These are phyloP conservation scores for Ceratocystis variospora DNA, from an alignment of 2,329 filamentous ascomycete genomes.

Conservation along the genomic window DNA sequence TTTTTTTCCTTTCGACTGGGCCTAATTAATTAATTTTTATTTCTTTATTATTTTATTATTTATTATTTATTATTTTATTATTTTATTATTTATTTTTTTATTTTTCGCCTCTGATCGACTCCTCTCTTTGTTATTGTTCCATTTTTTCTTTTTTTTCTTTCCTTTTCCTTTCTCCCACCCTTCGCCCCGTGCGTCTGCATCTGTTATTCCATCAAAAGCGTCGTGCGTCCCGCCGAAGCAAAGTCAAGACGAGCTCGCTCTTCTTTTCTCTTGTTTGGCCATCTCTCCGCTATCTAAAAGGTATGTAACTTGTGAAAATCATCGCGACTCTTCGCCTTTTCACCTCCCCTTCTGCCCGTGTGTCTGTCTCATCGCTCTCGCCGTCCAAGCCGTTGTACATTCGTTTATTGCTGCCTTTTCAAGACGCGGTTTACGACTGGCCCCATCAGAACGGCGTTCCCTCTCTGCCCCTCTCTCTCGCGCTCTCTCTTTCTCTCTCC, in stretches of 20 bases:
- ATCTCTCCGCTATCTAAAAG: conserved; percentile 5
- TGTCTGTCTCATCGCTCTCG: not conserved
- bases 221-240: conserved; percentile 17
- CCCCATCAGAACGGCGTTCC: no score
- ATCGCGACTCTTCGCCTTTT: not conserved
- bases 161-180: not conserved
- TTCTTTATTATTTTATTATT: not conserved
- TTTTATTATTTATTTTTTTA: not conserved
- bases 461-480: no score
- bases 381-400: not conserved
- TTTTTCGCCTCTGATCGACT: not conserved
- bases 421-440: no score
- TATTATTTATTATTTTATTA: not conserved
- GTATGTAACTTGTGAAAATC: not conserved
- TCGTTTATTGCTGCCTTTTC: not conserved
- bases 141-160: conserved; percentile 21
- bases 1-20: conserved; percentile 1
- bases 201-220: conserved; percentile 10
- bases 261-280: conserved; percentile 1
- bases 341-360: not conserved
- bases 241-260: not conserved
- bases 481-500: no score
- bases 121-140: not conserved
- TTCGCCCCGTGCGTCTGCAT: not conserved
- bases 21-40: conserved; percentile 1